Evolutionary conservation across 139 green algal species (phyloP).

Genomic region (Edaphochlamys debaryana): DNA sequence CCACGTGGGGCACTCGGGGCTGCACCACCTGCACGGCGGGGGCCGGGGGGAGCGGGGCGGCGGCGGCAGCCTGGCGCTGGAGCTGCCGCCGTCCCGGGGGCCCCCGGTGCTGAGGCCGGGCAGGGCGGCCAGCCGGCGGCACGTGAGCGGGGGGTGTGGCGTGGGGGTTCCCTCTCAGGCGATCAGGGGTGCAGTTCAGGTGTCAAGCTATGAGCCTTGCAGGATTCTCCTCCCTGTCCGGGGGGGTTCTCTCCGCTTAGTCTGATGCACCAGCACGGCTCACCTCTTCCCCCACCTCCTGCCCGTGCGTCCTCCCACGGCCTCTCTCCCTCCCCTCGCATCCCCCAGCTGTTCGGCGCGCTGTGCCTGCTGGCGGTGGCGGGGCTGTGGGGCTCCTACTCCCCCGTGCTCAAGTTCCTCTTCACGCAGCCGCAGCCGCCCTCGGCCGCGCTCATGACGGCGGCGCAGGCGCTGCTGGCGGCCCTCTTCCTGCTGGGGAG

Average conservation of each 20-base stretch:
- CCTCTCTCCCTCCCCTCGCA: no score
- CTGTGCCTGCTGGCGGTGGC: conserved; percentile 11
- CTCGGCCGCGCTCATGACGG: conserved; percentile 19
- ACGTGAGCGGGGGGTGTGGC: not conserved
- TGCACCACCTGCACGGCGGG: not conserved
- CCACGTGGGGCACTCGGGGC: no score
- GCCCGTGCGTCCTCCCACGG: no score
- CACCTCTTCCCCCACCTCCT: no score
- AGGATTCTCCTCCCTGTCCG: no score
- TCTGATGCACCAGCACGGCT: no score
- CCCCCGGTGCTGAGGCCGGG: not conserved
- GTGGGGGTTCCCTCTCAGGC: no score
- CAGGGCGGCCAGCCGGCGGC: not conserved
- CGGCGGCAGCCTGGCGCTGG: not conserved
- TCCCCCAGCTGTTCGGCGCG: not conserved
- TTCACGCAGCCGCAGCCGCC: not conserved
- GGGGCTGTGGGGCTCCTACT: conserved; percentile 13
- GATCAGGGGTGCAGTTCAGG: no score
- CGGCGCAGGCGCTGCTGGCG: conserved; percentile 10
- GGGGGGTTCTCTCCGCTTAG: no score
- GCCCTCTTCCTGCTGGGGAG: not conserved
- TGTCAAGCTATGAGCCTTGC: no score
- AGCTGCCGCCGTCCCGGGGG: not conserved
- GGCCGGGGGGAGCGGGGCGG: no score
- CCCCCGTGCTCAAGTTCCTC: conserved; percentile 29